A percentile compares a stretch with the other conserved stretches of the same genome.
Evolutionary conservation across 345 rosid species (phyloP).

Genomic region (Gossypium stocksii): DNA sequence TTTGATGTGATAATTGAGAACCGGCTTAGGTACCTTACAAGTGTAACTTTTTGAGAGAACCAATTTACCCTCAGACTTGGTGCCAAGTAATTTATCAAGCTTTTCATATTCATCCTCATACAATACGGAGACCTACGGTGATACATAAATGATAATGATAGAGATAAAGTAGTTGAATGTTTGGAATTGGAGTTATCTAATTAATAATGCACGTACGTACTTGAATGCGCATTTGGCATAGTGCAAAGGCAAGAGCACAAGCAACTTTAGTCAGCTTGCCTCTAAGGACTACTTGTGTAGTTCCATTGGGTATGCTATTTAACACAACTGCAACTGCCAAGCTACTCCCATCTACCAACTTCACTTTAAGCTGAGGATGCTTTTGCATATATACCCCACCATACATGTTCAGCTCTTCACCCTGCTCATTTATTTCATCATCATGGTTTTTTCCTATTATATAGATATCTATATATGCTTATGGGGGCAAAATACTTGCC

Average conservation of each 20-base stretch:
- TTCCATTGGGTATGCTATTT: slow-evolving; percentile 3
- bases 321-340: background rate
- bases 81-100: slow-evolving; percentile 10
- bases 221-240: slow-evolving; percentile 45
- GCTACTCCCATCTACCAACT: slow-evolving; percentile 2
- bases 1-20: background rate
- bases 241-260: slow-evolving; percentile 21
- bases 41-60: background rate
- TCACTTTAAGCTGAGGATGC: background rate
- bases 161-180: background rate
- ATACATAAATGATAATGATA: background rate
- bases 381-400: background rate
- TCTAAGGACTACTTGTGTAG: background rate
- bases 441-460: background rate
- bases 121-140: background rate
- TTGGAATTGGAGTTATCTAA: background rate
- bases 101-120: background rate
- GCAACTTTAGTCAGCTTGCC: background rate
- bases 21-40: background rate
- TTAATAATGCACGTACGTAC: slow-evolving; percentile 19
- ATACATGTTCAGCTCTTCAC: background rate
- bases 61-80: slow-evolving; percentile 17
- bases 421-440: background rate
- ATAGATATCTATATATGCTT: no score
- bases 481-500: slow-evolving; percentile 18